Base-by-base conservation (phyloP, 768 basidiomycete genomes). In the Leccinum variicolor region DNA sequence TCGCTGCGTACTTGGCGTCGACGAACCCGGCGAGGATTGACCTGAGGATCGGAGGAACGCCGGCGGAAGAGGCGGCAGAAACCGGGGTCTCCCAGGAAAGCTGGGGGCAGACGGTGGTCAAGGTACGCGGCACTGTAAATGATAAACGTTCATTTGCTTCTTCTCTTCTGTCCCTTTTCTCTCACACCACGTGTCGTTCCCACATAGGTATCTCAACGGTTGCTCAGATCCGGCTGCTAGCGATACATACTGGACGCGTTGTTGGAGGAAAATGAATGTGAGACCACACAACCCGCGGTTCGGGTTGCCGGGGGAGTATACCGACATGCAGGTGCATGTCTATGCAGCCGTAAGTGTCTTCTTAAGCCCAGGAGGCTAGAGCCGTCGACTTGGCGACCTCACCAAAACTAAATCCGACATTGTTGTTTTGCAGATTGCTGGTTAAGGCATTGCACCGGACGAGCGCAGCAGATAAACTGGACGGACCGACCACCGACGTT, bases 11-110 rank as follows among this genome's bases (percentile, higher is more conserved):
- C 66, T 73, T 94, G 41, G 91, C 92, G 6, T 92, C 91, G 43
- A 89, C 87, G 45, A 97, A 96, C 65, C 93, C 94, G 2, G 71
- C 85, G 0, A 87, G 84, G 66, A 86, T 84, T 9, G 94, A 95
- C 71, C 34, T 92, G 60, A 77, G 90, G 36, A 86, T 96, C 82
- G 26, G 86, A 87, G 53, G 89, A 89, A 68, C 83, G n/a, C n/a
- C n/a, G 82, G 57, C 82, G 80, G 65, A 77, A 78, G 60, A 81
- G 80, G 70, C 79, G 83, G 61, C 72, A 75, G 58, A 74, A 69
- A 53, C 68, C 73, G 2, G 75, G 78, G 26, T 75, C 67, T 9
- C 68, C 70, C 17, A 78, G 71, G 57, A 73, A 74, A 8, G 8
- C 54, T 19, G 60, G 68, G 36, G 77, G 17, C 81, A 78, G 58